Percentiles rank a stretch among this genome's conserved stretches.
These are phyloP conservation scores for Botryotinia calthae DNA, from an alignment of 2,329 filamentous ascomycete genomes.

Conservation along the genomic window DNA sequence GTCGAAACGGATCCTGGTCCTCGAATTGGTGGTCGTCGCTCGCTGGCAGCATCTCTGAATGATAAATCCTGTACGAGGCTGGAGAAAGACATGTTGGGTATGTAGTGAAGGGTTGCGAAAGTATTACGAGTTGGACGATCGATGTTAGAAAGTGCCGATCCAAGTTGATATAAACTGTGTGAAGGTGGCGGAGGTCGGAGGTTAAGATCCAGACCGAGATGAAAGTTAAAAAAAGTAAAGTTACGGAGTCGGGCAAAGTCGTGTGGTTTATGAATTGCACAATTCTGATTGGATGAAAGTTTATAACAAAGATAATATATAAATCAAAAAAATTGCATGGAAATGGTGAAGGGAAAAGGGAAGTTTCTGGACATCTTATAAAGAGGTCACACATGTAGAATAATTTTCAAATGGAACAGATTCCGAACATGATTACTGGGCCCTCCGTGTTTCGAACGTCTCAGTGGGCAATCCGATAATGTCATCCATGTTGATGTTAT, in stretches of 20 bases:
- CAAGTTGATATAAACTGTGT: background rate
- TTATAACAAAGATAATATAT: background rate
- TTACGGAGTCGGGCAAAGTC: conserved; percentile 3
- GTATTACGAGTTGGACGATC: background rate
- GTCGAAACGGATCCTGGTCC: conserved; percentile 47
- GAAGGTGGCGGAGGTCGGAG: background rate
- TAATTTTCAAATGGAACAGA: background rate
- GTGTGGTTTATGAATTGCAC: conserved; percentile 16
- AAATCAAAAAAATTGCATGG: background rate
- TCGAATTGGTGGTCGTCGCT: conserved; percentile 47
- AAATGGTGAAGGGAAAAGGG: background rate
- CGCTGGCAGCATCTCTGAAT: conserved; percentile 52
- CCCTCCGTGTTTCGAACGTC: background rate
- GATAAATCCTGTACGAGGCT: conserved; percentile 64
- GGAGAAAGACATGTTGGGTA: conserved; percentile 60
- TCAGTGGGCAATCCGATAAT: background rate
- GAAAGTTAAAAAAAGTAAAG: background rate
- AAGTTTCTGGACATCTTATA: conserved; percentile 3
- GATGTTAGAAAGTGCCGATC: background rate
- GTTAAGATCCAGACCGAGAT: background rate
- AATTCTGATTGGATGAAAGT: conserved; percentile 17
- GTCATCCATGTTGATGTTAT: background rate
- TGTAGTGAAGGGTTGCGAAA: background rate
- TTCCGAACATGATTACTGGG: background rate
- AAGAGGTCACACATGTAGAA: background rate